Evolutionary conservation across 768 basidiomycete genomes (phyloP).

Genomic region (Boletus reticulatus): DNA sequence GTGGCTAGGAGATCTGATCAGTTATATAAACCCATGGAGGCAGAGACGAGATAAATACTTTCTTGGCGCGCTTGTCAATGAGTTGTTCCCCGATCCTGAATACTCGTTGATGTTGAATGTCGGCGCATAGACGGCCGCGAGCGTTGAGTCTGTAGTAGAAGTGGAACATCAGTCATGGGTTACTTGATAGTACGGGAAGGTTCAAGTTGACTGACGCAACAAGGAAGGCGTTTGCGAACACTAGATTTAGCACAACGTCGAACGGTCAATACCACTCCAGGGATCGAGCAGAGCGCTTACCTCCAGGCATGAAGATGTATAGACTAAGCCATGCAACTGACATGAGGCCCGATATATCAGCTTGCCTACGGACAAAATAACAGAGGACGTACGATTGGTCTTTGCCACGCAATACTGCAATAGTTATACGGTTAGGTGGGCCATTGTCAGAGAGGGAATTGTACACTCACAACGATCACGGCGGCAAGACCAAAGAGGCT

Average conservation of each 20-base stretch:
- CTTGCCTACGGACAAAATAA: not conserved
- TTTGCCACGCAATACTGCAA: constrained; percentile 18
- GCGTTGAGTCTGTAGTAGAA: constrained; percentile 9
- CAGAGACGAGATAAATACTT: constrained; percentile 1
- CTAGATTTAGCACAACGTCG: not conserved
- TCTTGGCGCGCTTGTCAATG: constrained; percentile 1
- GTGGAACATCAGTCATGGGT: not conserved
- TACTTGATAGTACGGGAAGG: not conserved
- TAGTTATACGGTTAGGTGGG: not conserved
- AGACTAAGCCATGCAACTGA: constrained; percentile 16
- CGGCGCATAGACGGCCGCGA: constrained; percentile 3
- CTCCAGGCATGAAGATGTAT: constrained; percentile 18
- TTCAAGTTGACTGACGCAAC: constrained; percentile 11
- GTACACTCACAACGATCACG: constrained; percentile 12
- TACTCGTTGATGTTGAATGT: constrained; percentile 14
- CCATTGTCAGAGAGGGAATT: not conserved
- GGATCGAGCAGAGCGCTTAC: not conserved
- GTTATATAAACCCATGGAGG: not conserved
- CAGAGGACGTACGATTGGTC: constrained; percentile 5
- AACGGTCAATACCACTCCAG: not conserved
- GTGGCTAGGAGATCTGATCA: constrained; percentile 7
- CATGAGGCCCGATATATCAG: not conserved
- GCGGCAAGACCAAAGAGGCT: constrained; percentile 10
- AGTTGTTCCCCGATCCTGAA: not conserved
- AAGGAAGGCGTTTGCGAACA: constrained; percentile 19